Percentiles rank a stretch among this genome's conserved stretches.
These are phyloP conservation scores for Chamaecrista fasciculata DNA, from an alignment of 306 rosid genomes.

Conservation along the genomic window DNA sequence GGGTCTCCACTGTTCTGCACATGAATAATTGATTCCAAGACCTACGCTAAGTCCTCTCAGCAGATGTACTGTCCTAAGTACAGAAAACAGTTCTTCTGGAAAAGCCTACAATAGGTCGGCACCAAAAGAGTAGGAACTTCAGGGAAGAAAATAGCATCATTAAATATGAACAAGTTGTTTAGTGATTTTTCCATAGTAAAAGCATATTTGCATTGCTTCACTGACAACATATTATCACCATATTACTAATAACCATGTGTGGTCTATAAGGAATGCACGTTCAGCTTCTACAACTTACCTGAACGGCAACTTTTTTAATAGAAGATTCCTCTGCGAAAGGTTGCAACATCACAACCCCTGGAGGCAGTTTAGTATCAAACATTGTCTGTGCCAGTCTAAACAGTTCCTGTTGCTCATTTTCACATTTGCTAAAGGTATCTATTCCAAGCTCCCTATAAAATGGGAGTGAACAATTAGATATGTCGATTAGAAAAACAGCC, in stretches of 20 bases:
- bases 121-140: conserved; percentile 13
- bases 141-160: conserved; percentile 17
- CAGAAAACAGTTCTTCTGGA: conserved; percentile 94
- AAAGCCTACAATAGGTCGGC: conserved; percentile 54
- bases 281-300: conserved; percentile 41
- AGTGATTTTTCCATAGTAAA: conserved; percentile 18
- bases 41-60: conserved; percentile 97
- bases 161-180: conserved; percentile 18
- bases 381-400: conserved; percentile 71
- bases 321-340: conserved; percentile 93
- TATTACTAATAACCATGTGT: background rate
- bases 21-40: conserved; percentile 89
- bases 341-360: conserved; percentile 82
- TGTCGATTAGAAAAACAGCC: conserved; percentile 10
- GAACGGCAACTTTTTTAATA: conserved; percentile 78
- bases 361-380: conserved; percentile 97
- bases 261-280: background rate
- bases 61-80: conserved; percentile 88
- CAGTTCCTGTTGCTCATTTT: conserved; percentile 73
- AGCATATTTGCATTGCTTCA: background rate
- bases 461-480: conserved; percentile 20
- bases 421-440: conserved; percentile 63
- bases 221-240: conserved; percentile 1
- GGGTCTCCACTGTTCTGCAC: conserved; percentile 97
- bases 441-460: conserved; percentile 84